Evolutionary conservation across 225 moss, liverwort and hornwort genomes (phyloP).

Genomic region (Polytrichum commune): DNA sequence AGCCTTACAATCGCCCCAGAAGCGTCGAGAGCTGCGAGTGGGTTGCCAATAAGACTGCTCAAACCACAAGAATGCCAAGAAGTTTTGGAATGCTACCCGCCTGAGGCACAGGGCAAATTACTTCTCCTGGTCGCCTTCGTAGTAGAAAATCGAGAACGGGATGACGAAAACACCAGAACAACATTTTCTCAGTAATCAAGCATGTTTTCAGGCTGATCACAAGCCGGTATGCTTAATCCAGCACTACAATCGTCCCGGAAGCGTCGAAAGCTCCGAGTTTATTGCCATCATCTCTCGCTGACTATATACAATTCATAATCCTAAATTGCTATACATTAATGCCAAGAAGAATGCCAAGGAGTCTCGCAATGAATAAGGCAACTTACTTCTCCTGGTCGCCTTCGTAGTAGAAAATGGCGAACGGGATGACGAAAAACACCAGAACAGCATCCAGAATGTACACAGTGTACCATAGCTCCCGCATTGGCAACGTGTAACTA

Average conservation of each 20-base stretch:
- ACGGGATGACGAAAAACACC: slow-evolving; percentile 59
- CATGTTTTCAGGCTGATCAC: no score
- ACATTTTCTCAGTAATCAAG: slow-evolving; percentile 16
- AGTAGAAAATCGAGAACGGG: slow-evolving; percentile 73
- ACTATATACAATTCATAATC: no score
- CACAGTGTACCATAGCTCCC: slow-evolving; percentile 74
- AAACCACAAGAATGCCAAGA: neutral
- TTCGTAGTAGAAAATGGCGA: slow-evolving; percentile 79
- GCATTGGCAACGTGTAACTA: slow-evolving; percentile 68
- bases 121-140: slow-evolving; percentile 79
- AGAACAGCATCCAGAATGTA: slow-evolving; percentile 61
- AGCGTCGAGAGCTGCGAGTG: neutral
- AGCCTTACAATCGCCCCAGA: no score
- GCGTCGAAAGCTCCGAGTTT: no score
- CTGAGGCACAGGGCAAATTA: slow-evolving; percentile 21
- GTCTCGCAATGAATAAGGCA: slow-evolving; percentile 1
- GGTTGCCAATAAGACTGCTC: neutral
- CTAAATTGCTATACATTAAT: no score
- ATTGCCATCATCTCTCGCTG: no score
- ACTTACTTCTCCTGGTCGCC: slow-evolving; percentile 80
- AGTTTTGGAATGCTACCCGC: neutral
- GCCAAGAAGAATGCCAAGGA: neutral
- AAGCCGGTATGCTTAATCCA: no score
- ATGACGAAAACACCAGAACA: slow-evolving; percentile 53
- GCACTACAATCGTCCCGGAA: no score